These are phyloP conservation scores for Aspergillus persii DNA, from an alignment of 2,329 filamentous ascomycete species.

Conservation along the genomic window DNA sequence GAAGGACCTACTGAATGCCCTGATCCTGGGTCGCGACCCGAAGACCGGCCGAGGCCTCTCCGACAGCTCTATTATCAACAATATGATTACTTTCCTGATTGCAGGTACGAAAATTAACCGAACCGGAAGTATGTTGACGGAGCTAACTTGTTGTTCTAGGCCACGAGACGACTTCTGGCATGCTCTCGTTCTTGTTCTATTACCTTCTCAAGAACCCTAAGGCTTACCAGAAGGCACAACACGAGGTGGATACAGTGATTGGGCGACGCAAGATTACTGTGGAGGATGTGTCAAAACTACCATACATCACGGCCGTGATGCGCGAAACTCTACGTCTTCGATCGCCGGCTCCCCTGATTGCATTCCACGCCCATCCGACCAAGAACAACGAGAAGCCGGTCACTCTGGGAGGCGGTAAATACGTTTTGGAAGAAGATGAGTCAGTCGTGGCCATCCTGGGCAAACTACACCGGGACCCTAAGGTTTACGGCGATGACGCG, in stretches of 20 bases:
- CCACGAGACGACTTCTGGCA: slow-evolving; percentile 70
- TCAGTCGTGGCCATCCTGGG: slow-evolving; percentile 51
- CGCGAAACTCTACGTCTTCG: slow-evolving; percentile 63
- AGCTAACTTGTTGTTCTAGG: slow-evolving; percentile 30
- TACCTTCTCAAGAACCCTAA: slow-evolving; percentile 62
- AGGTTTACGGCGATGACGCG: slow-evolving; percentile 64
- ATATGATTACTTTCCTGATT: slow-evolving; percentile 71
- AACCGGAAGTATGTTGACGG: background rate
- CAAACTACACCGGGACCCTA: slow-evolving; percentile 60
- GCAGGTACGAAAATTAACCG: slow-evolving; percentile 44
- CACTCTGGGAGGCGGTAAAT: slow-evolving; percentile 60
- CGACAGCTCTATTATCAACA: slow-evolving; percentile 63
- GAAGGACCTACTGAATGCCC: slow-evolving; percentile 67
- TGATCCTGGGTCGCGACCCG: slow-evolving; percentile 66
- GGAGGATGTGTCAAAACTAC: slow-evolving; percentile 58
- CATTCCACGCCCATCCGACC: slow-evolving; percentile 48
- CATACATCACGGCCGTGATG: slow-evolving; percentile 51
- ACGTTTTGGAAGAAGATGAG: slow-evolving; percentile 55
- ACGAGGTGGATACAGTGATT: slow-evolving; percentile 66
- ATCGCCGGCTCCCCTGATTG: slow-evolving; percentile 58
- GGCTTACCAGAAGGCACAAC: slow-evolving; percentile 60
- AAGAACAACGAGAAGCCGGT: slow-evolving; percentile 42
- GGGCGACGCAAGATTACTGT: slow-evolving; percentile 57
- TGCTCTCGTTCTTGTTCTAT: slow-evolving; percentile 65
- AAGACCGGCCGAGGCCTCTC: slow-evolving; percentile 65